phyloP scores from a whole-genome alignment of 2,329 filamentous ascomycete genomes.

The Cladorrhinum sp. region DNA sequence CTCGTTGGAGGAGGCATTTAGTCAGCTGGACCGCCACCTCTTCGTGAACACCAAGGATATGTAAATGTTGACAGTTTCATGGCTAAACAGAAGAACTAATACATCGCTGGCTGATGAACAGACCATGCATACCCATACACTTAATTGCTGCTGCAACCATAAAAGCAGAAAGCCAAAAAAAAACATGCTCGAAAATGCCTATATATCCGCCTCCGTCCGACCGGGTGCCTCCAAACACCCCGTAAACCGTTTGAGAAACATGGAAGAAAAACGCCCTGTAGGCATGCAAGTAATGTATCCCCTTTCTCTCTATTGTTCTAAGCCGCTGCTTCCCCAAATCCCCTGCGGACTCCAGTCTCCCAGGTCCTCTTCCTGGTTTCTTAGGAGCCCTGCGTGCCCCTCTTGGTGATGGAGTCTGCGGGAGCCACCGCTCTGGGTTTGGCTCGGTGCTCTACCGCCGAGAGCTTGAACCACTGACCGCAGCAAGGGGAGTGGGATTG shows the following conservation, averaged over 20 bases:
- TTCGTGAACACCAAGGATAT: too few relatives aligned
- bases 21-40: background rate
- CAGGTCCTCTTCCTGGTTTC: too few relatives aligned
- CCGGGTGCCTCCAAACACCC: too few relatives aligned
- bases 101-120: background rate
- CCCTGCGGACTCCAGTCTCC: too few relatives aligned
- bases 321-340: too few relatives aligned
- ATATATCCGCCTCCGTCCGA: background rate
- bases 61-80: too few relatives aligned
- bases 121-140: background rate
- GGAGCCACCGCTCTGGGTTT: too few relatives aligned
- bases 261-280: background rate
- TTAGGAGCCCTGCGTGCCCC: too few relatives aligned
- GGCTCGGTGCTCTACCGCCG: slow-evolving; percentile 24
- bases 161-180: background rate
- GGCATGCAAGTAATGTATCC: too few relatives aligned
- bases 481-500: slow-evolving; percentile 10
- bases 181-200: background rate
- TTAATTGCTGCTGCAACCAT: background rate
- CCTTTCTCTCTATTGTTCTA: too few relatives aligned
- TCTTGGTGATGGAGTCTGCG: too few relatives aligned
- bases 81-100: background rate
- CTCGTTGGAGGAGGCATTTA: background rate
- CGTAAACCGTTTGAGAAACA: background rate
- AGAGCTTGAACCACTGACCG: slow-evolving; percentile 26